Base-by-base conservation (phyloP, 83 land plant genomes). In the Larix sibirica region DNA sequence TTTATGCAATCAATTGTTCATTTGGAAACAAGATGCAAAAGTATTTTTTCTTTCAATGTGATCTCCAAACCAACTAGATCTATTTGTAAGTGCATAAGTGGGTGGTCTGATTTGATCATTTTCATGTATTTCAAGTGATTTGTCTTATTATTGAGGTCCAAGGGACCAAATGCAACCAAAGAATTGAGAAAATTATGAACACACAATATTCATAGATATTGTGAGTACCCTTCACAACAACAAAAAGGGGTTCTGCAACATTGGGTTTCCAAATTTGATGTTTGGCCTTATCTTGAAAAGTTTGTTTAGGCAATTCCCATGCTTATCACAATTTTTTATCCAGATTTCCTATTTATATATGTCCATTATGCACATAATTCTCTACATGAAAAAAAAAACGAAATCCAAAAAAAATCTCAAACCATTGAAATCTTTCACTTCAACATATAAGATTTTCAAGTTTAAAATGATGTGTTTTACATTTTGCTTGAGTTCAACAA, bases 121-220 rank as follows among this genome's bases (percentile, higher is more conserved):
- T 84, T 62, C 79, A 13, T 64, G 28, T 28, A 28, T 28, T 28
- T 28, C 28, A 28, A 28, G 28, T 28, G 28, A 28, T 28, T 28
- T 28, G 28, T 33, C 92, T 97, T 20, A 95, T 97, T 28, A 97
- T 97, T 10, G 95, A 97, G 58, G 91, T 97, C 8, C 77, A 68
- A 38, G 99, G 99, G 16, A 97, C 99, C 0, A 94, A 95, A 67
- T 97, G 99, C 90, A 90, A 90, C 73, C 94, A 91, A 79, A 94
- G 92, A 62, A 71, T 92, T 42, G 99, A 97, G 82, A 86, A 92
- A 61, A 85, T 97, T 31, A 66, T 78, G 13, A 90, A 90, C 61
- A 97, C 99, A 1, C 91, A 92, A 28, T 28, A 28, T 28, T 28
- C 28, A 28, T 28, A 28, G 28, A 28, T 28, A 28, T 28, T 28